A percentile compares a stretch with the other conserved stretches of the same genome.
phyloP scores from a whole-genome alignment of 768 basidiomycete species.

The Trametopsis cervina region DNA sequence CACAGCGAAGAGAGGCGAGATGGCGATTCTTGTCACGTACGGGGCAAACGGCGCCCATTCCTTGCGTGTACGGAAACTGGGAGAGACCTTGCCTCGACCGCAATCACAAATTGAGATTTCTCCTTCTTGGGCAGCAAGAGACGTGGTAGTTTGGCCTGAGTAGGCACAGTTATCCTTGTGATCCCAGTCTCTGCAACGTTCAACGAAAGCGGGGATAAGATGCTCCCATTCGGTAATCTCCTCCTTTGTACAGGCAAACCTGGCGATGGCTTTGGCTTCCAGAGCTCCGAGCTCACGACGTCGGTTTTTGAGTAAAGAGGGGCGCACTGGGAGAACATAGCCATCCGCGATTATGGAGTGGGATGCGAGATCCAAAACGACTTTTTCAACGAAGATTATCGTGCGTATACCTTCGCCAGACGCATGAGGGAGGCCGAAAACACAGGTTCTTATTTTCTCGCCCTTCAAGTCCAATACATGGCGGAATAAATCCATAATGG shows the following conservation, averaged over 20 bases:
- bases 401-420: slow-evolving; percentile 23
- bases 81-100: slow-evolving; percentile 39
- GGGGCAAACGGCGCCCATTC: slow-evolving; percentile 35
- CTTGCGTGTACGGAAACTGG: slow-evolving; percentile 25
- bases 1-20: slow-evolving; percentile 47
- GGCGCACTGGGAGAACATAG: slow-evolving; percentile 33
- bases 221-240: slow-evolving; percentile 41
- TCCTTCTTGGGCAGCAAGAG: slow-evolving; percentile 30
- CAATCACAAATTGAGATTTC: slow-evolving; percentile 45
- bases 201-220: slow-evolving; percentile 41
- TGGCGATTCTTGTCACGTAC: slow-evolving; percentile 41
- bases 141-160: slow-evolving; percentile 24
- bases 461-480: not conserved
- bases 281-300: slow-evolving; percentile 1
- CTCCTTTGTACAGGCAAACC: slow-evolving; percentile 24
- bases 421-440: slow-evolving; percentile 4
- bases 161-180: slow-evolving; percentile 46
- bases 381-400: slow-evolving; percentile 37
- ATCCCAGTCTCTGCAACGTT: slow-evolving; percentile 42
- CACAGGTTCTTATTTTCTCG: not conserved
- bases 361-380: slow-evolving; percentile 41
- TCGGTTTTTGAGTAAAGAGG: not conserved
- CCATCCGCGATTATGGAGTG: slow-evolving; percentile 45
- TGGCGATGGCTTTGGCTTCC: slow-evolving; percentile 11
- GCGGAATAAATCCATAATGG: not conserved